Conservation (phyloP, 768 basidiomycete species). For the Xanthoconium stramineum region DNA sequence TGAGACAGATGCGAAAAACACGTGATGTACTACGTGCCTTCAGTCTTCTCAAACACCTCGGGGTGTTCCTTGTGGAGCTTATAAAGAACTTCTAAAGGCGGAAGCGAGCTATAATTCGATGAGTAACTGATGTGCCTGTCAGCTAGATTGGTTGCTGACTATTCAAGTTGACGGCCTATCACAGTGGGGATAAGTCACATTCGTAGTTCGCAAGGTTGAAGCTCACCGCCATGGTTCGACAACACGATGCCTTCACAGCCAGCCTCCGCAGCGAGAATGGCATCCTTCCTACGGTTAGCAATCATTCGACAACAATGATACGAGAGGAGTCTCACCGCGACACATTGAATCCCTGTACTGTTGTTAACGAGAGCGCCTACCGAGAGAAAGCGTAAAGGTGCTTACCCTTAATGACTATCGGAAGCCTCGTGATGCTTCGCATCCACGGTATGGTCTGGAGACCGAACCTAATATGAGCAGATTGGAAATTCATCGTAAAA, state of each 20-base stretch:
- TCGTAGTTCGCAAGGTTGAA: not conserved
- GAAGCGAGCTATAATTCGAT: slow-evolving; percentile 53
- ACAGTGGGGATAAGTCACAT: slow-evolving; percentile 1
- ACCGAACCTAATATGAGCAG: not conserved
- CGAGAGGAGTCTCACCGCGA: slow-evolving; percentile 44
- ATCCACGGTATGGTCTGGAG: slow-evolving; percentile 74
- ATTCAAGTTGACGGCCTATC: slow-evolving; percentile 73
- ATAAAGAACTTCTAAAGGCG: slow-evolving; percentile 76
- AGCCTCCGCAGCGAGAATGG: slow-evolving; percentile 75
- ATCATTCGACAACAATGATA: not conserved
- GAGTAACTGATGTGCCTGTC: not conserved
- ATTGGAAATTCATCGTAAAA: not conserved
- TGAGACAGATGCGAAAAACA: slow-evolving; percentile 1
- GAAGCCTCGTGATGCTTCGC: slow-evolving; percentile 62
- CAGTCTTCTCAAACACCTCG: slow-evolving; percentile 66
- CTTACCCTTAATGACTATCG: slow-evolving; percentile 71
- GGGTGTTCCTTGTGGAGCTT: slow-evolving; percentile 69
- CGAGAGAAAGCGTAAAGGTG: not conserved
- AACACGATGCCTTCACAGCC: slow-evolving; percentile 87
- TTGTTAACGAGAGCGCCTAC: slow-evolving; percentile 5
- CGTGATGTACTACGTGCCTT: slow-evolving; percentile 43
- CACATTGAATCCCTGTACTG: slow-evolving; percentile 64
- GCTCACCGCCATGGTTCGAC: slow-evolving; percentile 84
- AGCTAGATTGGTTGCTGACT: slow-evolving; percentile 40
- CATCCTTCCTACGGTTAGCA: slow-evolving; percentile 54